Evolutionary conservation across 805 yeast genomes (phyloP), one percentile per base, ranked within the genome.

Genomic region (Candida sakaeoensis): DNA sequence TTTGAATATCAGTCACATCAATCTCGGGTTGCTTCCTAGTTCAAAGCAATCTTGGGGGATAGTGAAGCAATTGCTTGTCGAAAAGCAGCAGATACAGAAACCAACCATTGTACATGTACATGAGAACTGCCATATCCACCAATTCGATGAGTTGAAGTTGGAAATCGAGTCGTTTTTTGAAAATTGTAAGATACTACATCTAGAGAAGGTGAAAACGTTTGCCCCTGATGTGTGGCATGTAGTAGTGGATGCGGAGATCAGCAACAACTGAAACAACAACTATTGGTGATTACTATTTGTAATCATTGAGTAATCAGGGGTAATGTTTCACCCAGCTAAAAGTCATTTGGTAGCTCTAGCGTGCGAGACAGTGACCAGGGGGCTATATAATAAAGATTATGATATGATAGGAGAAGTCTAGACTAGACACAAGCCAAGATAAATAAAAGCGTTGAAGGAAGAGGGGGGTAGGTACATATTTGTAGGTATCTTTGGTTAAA

Each of bases 141-240:
- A 70, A 0, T 53, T 84, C 4, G 62, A 57, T 0, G 23, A 39
- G 1, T 64, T 63, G 2, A 31, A 33, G 2, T 4, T 15, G 2
- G 37, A 37, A 12, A 50, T 67, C 22, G 39, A 33, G 19, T 44
- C 13, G 8, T n/a, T 15, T 3, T 23, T 31, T 5, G 12, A 38
- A 4, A 24, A 31, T 5, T 47, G 53, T 1, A 40, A 33, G 5
- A 59, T 58, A 8, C 8, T 50, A 1, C 80, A 77, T 44, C 44
- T 81, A 8, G 87, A 84, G 46, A 74, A 66, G 48, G 85, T 88
- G 40, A 88, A 87, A 61, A 84, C 91, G 0, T 87, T 80, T 68
- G 95, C 95, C 0, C 96, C 96, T 0, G 91, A 83, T 36, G 79
- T 88, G 2, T 82, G 85, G 82, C 96, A 87, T 49, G 63, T 85